Evolutionary conservation across 176 grass and related monocot genomes (phyloP).

Genomic region (Guadua angustifolia): DNA sequence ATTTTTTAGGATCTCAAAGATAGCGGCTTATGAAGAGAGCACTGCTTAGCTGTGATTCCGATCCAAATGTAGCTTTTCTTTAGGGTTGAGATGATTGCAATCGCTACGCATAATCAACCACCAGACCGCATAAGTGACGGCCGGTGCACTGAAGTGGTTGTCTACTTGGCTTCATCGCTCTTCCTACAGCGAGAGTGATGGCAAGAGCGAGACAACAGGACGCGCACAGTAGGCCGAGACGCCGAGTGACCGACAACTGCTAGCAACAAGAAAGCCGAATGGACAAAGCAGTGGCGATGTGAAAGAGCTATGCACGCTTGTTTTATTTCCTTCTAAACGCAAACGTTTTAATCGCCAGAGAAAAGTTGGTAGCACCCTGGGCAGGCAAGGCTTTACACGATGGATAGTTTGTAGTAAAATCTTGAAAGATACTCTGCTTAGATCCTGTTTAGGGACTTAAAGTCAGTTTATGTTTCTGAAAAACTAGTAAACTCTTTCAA

Average conservation of each 20-base stretch:
- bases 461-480: too few relatives aligned
- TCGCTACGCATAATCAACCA: background rate
- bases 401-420: background rate
- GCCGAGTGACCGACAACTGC: background rate
- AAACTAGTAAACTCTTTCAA: too few relatives aligned
- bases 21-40: background rate
- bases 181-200: slow-evolving; percentile 18
- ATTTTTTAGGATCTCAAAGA: background rate
- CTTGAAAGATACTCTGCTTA: too few relatives aligned
- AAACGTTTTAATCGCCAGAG: background rate
- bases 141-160: slow-evolving; percentile 18
- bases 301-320: background rate
- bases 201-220: background rate
- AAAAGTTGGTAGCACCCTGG: background rate
- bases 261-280: background rate
- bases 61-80: background rate
- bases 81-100: slow-evolving; percentile 15
- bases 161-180: background rate
- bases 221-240: slow-evolving; percentile 13
- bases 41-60: background rate
- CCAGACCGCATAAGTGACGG: background rate
- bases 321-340: background rate
- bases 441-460: too few relatives aligned
- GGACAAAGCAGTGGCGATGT: background rate
- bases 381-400: background rate